Conservation (phyloP, 2,329 filamentous ascomycete species). For the Neofusicoccum ribis region DNA sequence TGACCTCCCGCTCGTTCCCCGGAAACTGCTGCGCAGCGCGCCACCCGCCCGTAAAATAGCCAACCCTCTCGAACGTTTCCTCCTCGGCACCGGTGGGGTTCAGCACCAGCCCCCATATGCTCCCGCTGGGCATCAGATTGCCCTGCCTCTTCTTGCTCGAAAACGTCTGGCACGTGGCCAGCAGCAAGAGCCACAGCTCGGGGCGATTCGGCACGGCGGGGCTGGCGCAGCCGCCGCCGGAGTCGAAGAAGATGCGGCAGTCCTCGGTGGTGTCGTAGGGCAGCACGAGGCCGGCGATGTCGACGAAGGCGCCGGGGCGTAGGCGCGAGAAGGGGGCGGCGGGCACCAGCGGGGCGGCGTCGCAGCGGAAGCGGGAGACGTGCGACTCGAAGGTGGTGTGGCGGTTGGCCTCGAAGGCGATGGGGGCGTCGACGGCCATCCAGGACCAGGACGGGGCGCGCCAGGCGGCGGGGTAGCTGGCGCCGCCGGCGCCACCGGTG, state of each 20-base stretch:
- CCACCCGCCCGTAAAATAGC: neutral
- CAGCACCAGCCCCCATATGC: neutral
- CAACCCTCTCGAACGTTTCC: neutral
- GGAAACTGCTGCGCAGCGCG: constrained; percentile 5
- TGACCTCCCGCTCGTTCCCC: neutral
- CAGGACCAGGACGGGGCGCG: constrained; percentile 4
- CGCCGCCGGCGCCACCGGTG: neutral
- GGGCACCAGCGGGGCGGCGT: neutral
- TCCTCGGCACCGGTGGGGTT: neutral
- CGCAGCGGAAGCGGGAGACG: neutral
- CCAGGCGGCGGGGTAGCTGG: neutral
- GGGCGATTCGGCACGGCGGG: neutral
- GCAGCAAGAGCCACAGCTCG: neutral
- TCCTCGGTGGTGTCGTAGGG: constrained; percentile 10
- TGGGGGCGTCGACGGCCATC: constrained; percentile 8
- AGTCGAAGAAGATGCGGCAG: constrained; percentile 3
- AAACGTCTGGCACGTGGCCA: neutral
- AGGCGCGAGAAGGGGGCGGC: neutral
- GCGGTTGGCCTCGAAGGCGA: constrained; percentile 10
- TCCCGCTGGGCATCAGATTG: constrained; percentile 1
- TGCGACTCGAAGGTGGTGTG: constrained; percentile 13
- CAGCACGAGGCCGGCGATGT: neutral
- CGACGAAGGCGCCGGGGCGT: neutral
- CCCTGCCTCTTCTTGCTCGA: constrained; percentile 7
- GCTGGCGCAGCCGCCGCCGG: neutral